A percentile compares a stretch with the other conserved stretches of the same genome.
Evolutionary conservation across 2,329 filamentous ascomycete species (phyloP).

Genomic region (Podosphaera aphanis): DNA sequence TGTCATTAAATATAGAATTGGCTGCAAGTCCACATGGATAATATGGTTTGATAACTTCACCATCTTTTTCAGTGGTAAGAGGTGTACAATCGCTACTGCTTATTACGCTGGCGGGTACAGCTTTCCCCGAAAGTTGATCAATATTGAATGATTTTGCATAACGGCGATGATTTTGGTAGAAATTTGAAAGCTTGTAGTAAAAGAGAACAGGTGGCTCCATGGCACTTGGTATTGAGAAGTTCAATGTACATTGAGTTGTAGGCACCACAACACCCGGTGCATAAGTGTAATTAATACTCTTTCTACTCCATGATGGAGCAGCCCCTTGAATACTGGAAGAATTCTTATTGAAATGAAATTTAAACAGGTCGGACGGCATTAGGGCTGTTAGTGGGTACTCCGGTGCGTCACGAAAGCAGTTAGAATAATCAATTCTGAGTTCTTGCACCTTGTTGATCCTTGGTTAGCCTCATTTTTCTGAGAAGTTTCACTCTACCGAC

Average conservation of each 20-base stretch:
- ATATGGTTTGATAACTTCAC: constrained; percentile 40
- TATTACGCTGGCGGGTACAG: constrained; percentile 36
- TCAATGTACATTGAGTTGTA: constrained; percentile 40
- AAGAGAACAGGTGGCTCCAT: constrained; percentile 67
- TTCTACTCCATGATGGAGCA: constrained; percentile 8
- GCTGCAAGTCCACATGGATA: constrained; percentile 93
- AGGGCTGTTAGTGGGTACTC: constrained; percentile 18
- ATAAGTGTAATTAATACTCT: constrained; percentile 20
- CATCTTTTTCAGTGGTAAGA: constrained; percentile 28
- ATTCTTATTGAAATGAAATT: constrained; percentile 46
- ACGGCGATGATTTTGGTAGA: constrained; percentile 95
- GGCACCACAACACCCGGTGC: constrained; percentile 15
- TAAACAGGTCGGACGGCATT: constrained; percentile 35
- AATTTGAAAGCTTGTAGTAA: constrained; percentile 91
- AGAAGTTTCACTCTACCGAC: constrained; percentile 22
- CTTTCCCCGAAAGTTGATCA: constrained; percentile 57
- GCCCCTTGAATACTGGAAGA: constrained; percentile 11
- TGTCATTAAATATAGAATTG: constrained; percentile 94
- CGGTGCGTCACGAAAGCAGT: constrained; percentile 39
- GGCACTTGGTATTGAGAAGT: constrained; percentile 56
- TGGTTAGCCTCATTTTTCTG: constrained; percentile 3
- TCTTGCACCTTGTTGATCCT: constrained; percentile 49
- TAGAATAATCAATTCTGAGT: constrained; percentile 71
- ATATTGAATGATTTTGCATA: constrained; percentile 80
- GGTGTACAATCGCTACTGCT: constrained; percentile 51